Evolutionary conservation across 2,329 filamentous ascomycete genomes (phyloP).

Genomic region (Sclerotinia trifoliorum): DNA sequence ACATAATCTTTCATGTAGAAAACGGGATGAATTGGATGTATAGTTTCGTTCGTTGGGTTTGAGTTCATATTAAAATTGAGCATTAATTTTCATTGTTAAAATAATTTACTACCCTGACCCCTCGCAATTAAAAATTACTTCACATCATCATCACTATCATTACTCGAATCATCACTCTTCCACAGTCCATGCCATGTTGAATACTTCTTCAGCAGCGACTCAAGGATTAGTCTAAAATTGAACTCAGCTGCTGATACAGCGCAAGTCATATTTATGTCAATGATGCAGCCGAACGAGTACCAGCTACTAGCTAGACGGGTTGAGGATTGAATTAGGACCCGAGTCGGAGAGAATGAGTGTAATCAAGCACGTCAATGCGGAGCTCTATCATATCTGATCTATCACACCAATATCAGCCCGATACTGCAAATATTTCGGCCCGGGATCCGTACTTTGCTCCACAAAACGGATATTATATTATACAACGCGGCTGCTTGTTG

Average conservation of each 20-base stretch:
- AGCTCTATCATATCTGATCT: not conserved
- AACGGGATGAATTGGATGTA: too few relatives aligned
- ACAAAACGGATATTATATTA: not conserved
- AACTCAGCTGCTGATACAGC: not conserved
- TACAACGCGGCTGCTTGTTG: too few relatives aligned
- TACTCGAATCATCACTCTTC: too few relatives aligned
- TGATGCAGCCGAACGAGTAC: not conserved
- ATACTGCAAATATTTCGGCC: constrained; percentile 1
- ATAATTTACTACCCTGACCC: not conserved
- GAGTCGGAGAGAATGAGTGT: not conserved
- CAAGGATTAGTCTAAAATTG: too few relatives aligned
- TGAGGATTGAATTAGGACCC: not conserved
- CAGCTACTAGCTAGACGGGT: not conserved
- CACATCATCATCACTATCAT: too few relatives aligned
- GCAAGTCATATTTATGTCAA: not conserved
- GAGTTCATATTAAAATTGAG: too few relatives aligned
- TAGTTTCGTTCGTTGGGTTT: too few relatives aligned
- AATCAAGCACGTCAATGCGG: not conserved
- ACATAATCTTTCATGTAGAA: too few relatives aligned
- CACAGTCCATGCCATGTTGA: too few relatives aligned
- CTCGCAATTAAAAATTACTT: too few relatives aligned
- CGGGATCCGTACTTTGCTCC: not conserved
- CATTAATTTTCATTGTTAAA: too few relatives aligned
- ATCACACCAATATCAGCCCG: not conserved
- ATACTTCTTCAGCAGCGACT: not conserved